These are phyloP conservation scores for Alternaria novae-zelandiae DNA, from an alignment of 2,329 filamentous ascomycete genomes.

Conservation along the genomic window DNA sequence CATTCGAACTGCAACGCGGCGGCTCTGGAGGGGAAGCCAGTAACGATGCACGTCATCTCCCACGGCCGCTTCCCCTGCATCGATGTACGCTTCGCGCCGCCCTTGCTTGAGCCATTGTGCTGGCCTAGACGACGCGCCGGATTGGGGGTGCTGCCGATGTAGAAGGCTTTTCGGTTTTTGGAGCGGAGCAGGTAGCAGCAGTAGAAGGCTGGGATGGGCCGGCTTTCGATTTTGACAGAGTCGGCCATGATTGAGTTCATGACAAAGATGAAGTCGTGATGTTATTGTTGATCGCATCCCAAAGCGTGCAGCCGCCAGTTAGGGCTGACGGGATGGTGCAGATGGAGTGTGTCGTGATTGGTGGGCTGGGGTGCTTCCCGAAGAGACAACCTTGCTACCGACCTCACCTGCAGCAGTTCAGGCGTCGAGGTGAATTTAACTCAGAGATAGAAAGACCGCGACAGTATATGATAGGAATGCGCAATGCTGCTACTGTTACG, in stretches of 20 bases:
- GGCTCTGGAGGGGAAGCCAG: constrained; percentile 85
- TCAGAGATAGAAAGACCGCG: background rate
- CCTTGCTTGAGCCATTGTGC: constrained; percentile 85
- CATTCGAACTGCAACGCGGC: constrained; percentile 97
- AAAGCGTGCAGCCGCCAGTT: constrained; percentile 18
- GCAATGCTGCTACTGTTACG: background rate
- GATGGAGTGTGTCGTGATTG: constrained; percentile 19
- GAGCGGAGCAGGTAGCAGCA: constrained; percentile 93
- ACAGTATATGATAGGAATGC: background rate
- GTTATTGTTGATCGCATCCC: constrained; percentile 22
- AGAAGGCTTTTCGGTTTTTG: constrained; percentile 73
- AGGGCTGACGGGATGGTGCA: constrained; percentile 24
- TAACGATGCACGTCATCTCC: constrained; percentile 79
- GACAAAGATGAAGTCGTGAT: constrained; percentile 4
- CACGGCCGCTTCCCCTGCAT: constrained; percentile 75
- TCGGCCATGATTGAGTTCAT: constrained; percentile 9
- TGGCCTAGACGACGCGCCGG: constrained; percentile 84
- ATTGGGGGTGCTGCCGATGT: constrained; percentile 91
- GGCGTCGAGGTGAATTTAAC: background rate
- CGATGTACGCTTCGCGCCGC: constrained; percentile 81
- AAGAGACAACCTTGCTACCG: constrained; percentile 27
- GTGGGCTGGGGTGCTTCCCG: constrained; percentile 14
- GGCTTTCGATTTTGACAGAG: constrained; percentile 27
- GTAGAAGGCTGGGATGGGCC: constrained; percentile 81
- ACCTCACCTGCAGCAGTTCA: constrained; percentile 20